Base-by-base conservation (phyloP, 2,329 filamentous ascomycete species). In the Coleophoma crateriformis region DNA sequence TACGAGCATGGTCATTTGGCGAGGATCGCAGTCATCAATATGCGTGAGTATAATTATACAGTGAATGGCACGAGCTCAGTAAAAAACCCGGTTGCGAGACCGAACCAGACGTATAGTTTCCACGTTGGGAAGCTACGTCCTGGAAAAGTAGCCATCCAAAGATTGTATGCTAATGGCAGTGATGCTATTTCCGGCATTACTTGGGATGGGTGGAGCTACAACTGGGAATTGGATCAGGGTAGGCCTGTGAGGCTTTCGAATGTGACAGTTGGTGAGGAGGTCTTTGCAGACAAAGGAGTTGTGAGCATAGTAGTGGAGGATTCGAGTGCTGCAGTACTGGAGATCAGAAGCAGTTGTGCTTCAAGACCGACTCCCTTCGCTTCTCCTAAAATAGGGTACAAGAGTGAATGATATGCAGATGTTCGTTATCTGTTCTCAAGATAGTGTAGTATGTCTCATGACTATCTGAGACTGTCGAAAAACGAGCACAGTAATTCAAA, bases 161-260 rank as follows among this genome's bases (percentile, higher is more conserved):
- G 80, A 22, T 62, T 85, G 33, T 61, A 69, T 45, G 81, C 82
- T 2, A 84, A 83, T 62, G 82, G 82, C 0, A 84, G 78, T 54
- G 79, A 85, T 65, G 81, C 82, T 8, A 74, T 83, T 19, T 76
- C 76, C 1, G 81, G 81, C 0, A 75, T 84, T 40, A 77, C 78
- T 0, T 85, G 75, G 67, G 78, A 84, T 61, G 81, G 80, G 1
- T 73, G 68, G 60, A 84, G 77, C 54, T 86, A 81, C 55, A 79
- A 84, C 57, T 76, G 75, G 50, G 81, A 85, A 62, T 64, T 84
- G 45, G 71, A 76, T 11, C 56, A 68, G 4, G 82, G 81, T 0
- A 66, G 62, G 60, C 78, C 81, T 2, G 77, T 81, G 33, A 61
- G 71, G 49, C 55, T 84, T 63, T 50, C 52, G 1, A 84, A 85